Evolutionary conservation across 345 rosid species (phyloP), one percentile per base, ranked within the genome.

Genomic region (Rhizophora apiculata): DNA sequence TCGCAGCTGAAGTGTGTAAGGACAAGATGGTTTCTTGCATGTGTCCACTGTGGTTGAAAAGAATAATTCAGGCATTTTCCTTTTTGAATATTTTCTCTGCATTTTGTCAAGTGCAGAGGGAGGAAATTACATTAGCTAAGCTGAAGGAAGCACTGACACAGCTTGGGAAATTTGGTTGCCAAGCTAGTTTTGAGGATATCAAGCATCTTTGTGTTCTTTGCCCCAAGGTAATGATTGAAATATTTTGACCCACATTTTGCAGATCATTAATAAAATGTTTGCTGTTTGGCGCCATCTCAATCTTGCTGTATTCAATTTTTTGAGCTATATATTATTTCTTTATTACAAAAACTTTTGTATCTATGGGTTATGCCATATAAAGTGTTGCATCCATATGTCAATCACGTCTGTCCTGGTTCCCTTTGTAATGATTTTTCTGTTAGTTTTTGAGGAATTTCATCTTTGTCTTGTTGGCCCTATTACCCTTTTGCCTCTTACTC

Each of bases 21-120:
- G 67, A 71, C 21, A 60, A 52, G 37, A 20, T 8, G 30, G 60
- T 48, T 67, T 68, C 55, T 1, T 91, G 98, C 79, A 78, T 71
- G 59, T 93, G 98, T 76, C 97, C 96, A 7, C 74, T 54, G 30
- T 91, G 98, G 98, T 78, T 93, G 88, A 85, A 82, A 79, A 69
- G 69, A 78, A 68, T 79, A 18, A 65, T 91, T 86, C 85, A 85
- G 86, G 83, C 89, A 0, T 88, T 91, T 73, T 74, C 89, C 48
- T 83, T 91, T 65, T 48, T 91, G 73, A 93, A 87, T 62, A 77
- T 89, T 46, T 86, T 82, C 64, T 75, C 83, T 26, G 84, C 83
- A 31, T 77, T 77, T 80, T 69, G 84, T 70, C 82, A 76, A 71
- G 67, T 85, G 56, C 76, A 21, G 62, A 78, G 68, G 67, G 77